Conservation (phyloP, 768 basidiomycete species). For the Leccinum obscurum region DNA sequence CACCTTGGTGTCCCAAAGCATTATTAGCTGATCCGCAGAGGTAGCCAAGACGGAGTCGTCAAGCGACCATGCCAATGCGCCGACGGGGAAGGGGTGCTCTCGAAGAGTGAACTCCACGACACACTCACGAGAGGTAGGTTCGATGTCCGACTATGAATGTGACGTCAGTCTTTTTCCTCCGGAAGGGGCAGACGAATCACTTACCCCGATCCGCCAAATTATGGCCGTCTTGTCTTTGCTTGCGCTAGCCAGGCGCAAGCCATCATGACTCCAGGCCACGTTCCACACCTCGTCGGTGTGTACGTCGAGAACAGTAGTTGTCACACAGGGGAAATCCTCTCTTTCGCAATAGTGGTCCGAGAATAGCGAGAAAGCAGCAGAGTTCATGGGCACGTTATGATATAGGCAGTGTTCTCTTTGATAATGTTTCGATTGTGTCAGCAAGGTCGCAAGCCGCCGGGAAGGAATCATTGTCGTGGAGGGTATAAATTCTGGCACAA, state of each 20-base stretch:
- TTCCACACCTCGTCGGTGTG: constrained; percentile 90
- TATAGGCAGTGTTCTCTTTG: constrained; percentile 85
- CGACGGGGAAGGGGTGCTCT: constrained; percentile 79
- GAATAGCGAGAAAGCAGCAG: constrained; percentile 75
- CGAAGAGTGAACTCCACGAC: constrained; percentile 56
- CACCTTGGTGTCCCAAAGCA: constrained; percentile 91
- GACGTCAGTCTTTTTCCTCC: constrained; percentile 7
- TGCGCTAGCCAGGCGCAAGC: constrained; percentile 79
- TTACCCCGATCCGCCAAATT: constrained; percentile 84
- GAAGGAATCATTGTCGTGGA: constrained; percentile 92
- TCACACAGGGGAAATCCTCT: constrained; percentile 79
- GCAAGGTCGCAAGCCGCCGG: constrained; percentile 78
- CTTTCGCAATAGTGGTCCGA: constrained; percentile 83
- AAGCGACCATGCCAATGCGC: constrained; percentile 88
- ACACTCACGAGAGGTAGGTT: constrained; percentile 58
- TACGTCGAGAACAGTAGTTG: constrained; percentile 80
- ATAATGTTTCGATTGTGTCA: constrained; percentile 80
- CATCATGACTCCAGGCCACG: constrained; percentile 51
- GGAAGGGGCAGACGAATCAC: constrained; percentile 29
- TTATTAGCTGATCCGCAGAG: constrained; percentile 76
- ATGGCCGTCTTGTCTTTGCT: constrained; percentile 87
- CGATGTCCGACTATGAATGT: constrained; percentile 42
- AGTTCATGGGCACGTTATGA: constrained; percentile 69
- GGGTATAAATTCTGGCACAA: constrained; percentile 74
- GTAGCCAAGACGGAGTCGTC: constrained; percentile 86